Evolutionary conservation across 805 yeast species (phyloP), one percentile per base, ranked within the genome.

Genomic region (Spathaspora passalidarum): DNA sequence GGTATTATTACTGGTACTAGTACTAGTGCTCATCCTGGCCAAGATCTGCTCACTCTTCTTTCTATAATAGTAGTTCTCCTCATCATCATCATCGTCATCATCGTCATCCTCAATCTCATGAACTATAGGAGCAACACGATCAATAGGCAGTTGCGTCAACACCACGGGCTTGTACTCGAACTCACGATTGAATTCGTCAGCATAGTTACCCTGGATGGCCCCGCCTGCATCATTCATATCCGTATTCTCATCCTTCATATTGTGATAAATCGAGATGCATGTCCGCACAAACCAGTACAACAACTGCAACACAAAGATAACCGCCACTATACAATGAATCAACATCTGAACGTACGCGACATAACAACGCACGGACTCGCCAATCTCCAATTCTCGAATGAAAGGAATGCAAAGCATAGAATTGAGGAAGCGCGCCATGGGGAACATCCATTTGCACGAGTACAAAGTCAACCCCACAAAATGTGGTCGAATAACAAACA

Each of bases 391-490:
- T 16, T 58, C 54, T 7, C 56, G 52, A 25, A 79, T 63, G 46
- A 64, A 76, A 1, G 81, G 75, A 7, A 78, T 61, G 44, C 74
- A 72, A 38, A 79, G 51, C 8, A 71, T 36, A 0, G 78, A 60
- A 17, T 72, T 68, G 1, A 74, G 20, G 3, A 76, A 52, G 40
- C 69, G 67, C 1, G 76, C 72, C 5, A 63, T 38, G 3, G 72
- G 70, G 5, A 72, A 53, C 21, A 69, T 56, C 51, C 73, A 56
- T 48, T 66, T 48, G 1, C 68, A 44, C 2, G 72, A 58, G 7
- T 57, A 53, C 64, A 65, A 61, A 1, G 55, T 51, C 38, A 63
- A 32, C 3, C 46, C 49, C 13, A 68, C 54, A 46, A 51, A 69
- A 40, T 56, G 59, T 1, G 76, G 76, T 23, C 55, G 48, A 21